phyloP scores from a whole-genome alignment of 345 rosid genomes.

The Linum lewisii region DNA sequence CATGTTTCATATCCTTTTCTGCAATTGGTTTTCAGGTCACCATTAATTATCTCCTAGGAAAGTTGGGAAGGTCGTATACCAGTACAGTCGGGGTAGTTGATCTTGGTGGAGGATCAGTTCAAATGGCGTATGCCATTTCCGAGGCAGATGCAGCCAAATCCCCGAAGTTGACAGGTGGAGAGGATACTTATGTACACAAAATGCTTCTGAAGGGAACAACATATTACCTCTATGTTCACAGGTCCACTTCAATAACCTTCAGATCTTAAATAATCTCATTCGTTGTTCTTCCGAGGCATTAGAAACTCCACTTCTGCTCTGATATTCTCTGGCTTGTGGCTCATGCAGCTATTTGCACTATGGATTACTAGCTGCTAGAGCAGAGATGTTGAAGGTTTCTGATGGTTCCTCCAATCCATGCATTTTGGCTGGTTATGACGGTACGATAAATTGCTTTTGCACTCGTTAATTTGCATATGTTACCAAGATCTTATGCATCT shows the following conservation, averaged over 20 bases:
- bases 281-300: not conserved
- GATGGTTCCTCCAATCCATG: conserved; percentile 70
- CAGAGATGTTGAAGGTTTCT: conserved; percentile 66
- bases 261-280: not conserved
- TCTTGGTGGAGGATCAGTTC: conserved; percentile 99
- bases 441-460: conserved; percentile 26
- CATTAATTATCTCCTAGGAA: conserved; percentile 75
- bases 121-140: conserved; percentile 97
- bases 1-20: not conserved
- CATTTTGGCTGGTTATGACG: conserved; percentile 67
- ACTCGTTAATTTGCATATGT: not conserved
- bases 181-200: conserved; percentile 69
- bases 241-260: conserved; percentile 32
- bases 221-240: conserved; percentile 91
- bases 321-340: conserved; percentile 15
- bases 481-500: not conserved
- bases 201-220: conserved; percentile 67
- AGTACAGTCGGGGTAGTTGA: conserved; percentile 92
- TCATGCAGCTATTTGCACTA: conserved; percentile 73
- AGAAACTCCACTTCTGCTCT: conserved; percentile 1
- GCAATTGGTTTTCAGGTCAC: conserved; percentile 50
- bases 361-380: conserved; percentile 96
- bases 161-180: conserved; percentile 54
- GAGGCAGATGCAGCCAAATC: conserved; percentile 67
- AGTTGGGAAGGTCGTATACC: conserved; percentile 59